These are phyloP conservation scores for Pulveroboletus sp. DNA, from an alignment of 768 basidiomycete species.

Conservation along the genomic window DNA sequence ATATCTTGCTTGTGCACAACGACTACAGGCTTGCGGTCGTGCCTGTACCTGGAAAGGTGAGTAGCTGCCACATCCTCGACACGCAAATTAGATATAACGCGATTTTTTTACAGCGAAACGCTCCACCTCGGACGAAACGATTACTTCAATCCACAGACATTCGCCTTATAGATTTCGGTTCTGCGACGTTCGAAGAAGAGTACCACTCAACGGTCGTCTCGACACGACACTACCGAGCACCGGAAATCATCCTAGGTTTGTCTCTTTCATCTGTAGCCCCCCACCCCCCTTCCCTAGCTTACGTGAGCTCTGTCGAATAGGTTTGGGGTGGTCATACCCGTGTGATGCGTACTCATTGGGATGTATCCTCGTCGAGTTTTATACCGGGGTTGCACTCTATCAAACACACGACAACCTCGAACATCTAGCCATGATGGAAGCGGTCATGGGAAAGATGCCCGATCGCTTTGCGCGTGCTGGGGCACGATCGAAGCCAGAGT, in stretches of 20 bases:
- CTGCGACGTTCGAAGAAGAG: constrained; percentile 95
- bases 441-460: constrained; percentile 98
- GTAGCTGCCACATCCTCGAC: background rate
- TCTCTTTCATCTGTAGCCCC: constrained; percentile 12
- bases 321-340: constrained; percentile 95
- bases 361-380: constrained; percentile 98
- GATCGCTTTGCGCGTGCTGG: constrained; percentile 74
- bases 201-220: constrained; percentile 98
- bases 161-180: constrained; percentile 96
- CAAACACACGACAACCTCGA: constrained; percentile 99
- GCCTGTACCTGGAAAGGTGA: constrained; percentile 62
- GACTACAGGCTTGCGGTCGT: constrained; percentile 61
- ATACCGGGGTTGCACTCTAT: constrained; percentile 95
- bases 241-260: constrained; percentile 96
- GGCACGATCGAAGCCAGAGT: constrained; percentile 81
- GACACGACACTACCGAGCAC: constrained; percentile 96
- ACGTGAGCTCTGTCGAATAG: constrained; percentile 38
- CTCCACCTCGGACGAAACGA: constrained; percentile 63
- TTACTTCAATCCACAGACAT: constrained; percentile 87
- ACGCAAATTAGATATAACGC: constrained; percentile 5
- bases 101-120: constrained; percentile 48
- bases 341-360: constrained; percentile 98
- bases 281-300: constrained; percentile 10
- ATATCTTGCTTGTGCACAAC: constrained; percentile 90
- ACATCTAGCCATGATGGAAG: constrained; percentile 99